These are phyloP conservation scores for Kuraishia hungarica DNA, from an alignment of 805 yeast species.

Conservation along the genomic window DNA sequence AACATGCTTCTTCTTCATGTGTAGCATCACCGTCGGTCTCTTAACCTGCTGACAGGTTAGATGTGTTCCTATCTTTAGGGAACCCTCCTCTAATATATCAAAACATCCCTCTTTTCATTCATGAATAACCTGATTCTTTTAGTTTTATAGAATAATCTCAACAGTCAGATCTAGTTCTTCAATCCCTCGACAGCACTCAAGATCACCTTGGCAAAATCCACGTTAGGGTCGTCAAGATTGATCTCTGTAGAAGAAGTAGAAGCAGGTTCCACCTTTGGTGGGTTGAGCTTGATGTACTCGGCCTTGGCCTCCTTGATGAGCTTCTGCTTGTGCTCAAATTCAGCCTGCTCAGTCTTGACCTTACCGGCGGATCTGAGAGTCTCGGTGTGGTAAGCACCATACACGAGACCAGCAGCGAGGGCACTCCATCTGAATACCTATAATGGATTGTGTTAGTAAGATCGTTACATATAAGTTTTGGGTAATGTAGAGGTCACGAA, in stretches of 20 bases:
- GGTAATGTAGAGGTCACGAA: too few species aligned
- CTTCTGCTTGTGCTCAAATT: constrained; percentile 57
- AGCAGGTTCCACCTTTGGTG: constrained; percentile 6
- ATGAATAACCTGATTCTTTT: not conserved
- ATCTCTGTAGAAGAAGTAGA: constrained; percentile 24
- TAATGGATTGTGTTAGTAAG: not conserved
- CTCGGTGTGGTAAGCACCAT: constrained; percentile 83
- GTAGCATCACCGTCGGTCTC: too few species aligned
- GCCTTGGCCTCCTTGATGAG: constrained; percentile 85
- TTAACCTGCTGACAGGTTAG: too few species aligned
- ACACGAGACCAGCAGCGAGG: constrained; percentile 77
- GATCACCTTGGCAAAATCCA: constrained; percentile 71
- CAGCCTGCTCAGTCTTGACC: constrained; percentile 46
- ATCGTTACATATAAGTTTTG: too few species aligned
- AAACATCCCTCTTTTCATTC: not conserved
- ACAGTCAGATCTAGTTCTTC: constrained; percentile 14
- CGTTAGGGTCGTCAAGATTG: constrained; percentile 82
- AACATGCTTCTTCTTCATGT: too few species aligned
- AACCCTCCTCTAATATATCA: too few species aligned
- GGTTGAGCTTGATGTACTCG: constrained; percentile 64
- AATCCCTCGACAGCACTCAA: constrained; percentile 55
- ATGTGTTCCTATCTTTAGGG: too few species aligned
- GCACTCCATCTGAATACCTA: constrained; percentile 91
- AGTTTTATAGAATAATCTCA: too few species aligned
- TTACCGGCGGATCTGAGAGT: constrained; percentile 52